Evolutionary conservation across 805 yeast species (phyloP).

Genomic region (Komagataella kurtzmanii): DNA sequence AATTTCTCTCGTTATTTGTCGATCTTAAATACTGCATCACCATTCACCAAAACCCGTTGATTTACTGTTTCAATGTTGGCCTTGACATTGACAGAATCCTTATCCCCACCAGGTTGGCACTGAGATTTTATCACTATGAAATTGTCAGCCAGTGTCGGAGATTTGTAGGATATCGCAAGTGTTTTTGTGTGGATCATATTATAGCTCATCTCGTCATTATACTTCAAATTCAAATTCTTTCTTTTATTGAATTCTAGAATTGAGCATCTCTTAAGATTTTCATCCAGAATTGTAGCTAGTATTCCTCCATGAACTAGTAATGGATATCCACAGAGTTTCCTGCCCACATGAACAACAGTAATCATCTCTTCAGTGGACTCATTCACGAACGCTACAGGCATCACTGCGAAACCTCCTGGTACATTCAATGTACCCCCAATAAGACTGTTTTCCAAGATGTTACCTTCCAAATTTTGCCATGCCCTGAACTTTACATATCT

Average conservation of each 20-base stretch:
- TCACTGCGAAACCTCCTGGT: slow-evolving; percentile 72
- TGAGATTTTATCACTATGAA: slow-evolving; percentile 55
- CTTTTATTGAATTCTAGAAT: slow-evolving; percentile 18
- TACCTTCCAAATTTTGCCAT: slow-evolving; percentile 31
- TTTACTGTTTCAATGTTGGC: slow-evolving; percentile 39
- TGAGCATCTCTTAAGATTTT: slow-evolving; percentile 47
- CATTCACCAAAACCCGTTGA: slow-evolving; percentile 44
- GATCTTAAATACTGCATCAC: slow-evolving; percentile 23
- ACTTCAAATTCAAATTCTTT: slow-evolving; percentile 18
- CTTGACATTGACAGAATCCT: slow-evolving; percentile 25
- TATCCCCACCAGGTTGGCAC: slow-evolving; percentile 14
- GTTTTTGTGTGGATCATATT: slow-evolving; percentile 29
- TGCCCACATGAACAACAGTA: slow-evolving; percentile 65
- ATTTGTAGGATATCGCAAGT: slow-evolving; percentile 38
- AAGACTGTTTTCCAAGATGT: slow-evolving; percentile 21
- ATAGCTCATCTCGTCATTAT: slow-evolving; percentile 15
- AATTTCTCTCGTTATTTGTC: neutral
- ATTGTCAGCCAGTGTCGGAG: slow-evolving; percentile 70
- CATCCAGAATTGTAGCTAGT: slow-evolving; percentile 68
- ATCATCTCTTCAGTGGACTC: slow-evolving; percentile 42
- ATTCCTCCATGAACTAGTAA: slow-evolving; percentile 84
- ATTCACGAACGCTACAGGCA: slow-evolving; percentile 58
- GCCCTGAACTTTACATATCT: slow-evolving; percentile 23
- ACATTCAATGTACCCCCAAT: slow-evolving; percentile 40
- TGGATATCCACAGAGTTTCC: slow-evolving; percentile 75